Evolutionary conservation across 2,329 filamentous ascomycete genomes (phyloP).

Genomic region (Grosmannia clavigera): DNA sequence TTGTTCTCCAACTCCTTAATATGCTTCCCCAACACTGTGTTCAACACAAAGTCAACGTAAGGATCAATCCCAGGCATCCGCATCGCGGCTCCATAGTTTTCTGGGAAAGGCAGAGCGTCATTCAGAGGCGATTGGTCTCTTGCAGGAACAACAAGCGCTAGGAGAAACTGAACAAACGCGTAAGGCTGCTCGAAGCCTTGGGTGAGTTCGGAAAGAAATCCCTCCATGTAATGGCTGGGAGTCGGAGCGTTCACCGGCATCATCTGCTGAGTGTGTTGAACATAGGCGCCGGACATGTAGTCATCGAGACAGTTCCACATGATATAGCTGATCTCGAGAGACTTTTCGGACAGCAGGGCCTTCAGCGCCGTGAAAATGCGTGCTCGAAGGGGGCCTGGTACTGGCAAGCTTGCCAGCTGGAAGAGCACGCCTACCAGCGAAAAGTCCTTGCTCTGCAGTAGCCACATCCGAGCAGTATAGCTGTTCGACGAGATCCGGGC

Average conservation of each 20-base stretch:
- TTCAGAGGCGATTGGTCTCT: conserved; percentile 48
- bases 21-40: conserved; percentile 60
- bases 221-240: conserved; percentile 37
- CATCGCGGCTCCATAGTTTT: conserved; percentile 64
- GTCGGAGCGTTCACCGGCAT: conserved; percentile 16
- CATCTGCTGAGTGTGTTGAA: conserved; percentile 19
- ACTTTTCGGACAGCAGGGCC: conserved; percentile 65
- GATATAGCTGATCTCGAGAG: conserved; percentile 48
- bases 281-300: conserved; percentile 57
- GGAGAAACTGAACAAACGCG: conserved; percentile 68
- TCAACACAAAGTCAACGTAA: conserved; percentile 84
- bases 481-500: conserved; percentile 71
- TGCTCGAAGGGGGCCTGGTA: conserved; percentile 66
- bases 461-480: conserved; percentile 55
- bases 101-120: conserved; percentile 74
- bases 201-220: conserved; percentile 61
- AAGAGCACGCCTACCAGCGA: conserved; percentile 64
- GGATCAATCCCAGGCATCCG: conserved; percentile 75
- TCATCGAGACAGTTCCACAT: conserved; percentile 75
- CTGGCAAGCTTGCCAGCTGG: conserved; percentile 63
- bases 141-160: conserved; percentile 57
- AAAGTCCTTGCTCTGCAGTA: conserved; percentile 48
- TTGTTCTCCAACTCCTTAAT: conserved; percentile 40
- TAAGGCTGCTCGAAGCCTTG: conserved; percentile 75
- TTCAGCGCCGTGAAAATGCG: conserved; percentile 71